phyloP scores from a whole-genome alignment of 2,329 filamentous ascomycete genomes.

The Pseudopithomyces chartarum region DNA sequence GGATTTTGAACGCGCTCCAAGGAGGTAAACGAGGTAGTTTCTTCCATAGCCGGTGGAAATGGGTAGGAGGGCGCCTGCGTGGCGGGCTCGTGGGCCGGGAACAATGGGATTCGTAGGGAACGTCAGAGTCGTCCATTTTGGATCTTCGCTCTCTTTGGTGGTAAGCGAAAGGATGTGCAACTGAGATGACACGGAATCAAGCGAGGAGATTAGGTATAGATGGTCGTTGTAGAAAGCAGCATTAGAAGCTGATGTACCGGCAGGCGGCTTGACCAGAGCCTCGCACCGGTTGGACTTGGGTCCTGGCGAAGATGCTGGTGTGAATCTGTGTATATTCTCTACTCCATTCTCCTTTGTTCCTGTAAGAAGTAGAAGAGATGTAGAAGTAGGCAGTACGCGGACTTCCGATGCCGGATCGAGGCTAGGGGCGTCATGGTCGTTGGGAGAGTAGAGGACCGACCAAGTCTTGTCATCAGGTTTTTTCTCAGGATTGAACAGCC shows the following conservation, averaged over 20 bases:
- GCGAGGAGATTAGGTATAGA: constrained; percentile 47
- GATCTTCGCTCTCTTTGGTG: constrained; percentile 13
- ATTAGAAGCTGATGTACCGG: constrained; percentile 33
- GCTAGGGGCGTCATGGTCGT: constrained; percentile 1
- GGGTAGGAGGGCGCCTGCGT: constrained; percentile 46
- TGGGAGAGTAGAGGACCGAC: constrained; percentile 19
- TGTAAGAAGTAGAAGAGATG: constrained; percentile 30
- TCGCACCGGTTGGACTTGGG: constrained; percentile 24
- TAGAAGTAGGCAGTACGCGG: background rate
- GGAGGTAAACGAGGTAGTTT: constrained; percentile 51
- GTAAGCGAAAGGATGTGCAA: constrained; percentile 29
- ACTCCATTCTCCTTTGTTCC: constrained; percentile 29
- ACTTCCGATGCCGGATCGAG: constrained; percentile 10
- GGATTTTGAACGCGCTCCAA: constrained; percentile 36
- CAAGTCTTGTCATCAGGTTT: constrained; percentile 27
- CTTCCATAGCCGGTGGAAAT: constrained; percentile 52
- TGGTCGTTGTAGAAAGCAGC: constrained; percentile 43
- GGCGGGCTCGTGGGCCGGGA: constrained; percentile 48
- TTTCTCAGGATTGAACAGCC: constrained; percentile 45
- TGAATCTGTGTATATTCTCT: constrained; percentile 25
- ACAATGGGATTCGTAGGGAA: constrained; percentile 51
- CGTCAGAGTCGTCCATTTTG: constrained; percentile 46
- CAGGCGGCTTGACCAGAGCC: constrained; percentile 29
- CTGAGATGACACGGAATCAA: constrained; percentile 36
- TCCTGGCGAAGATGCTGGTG: constrained; percentile 31